phyloP scores from a whole-genome alignment of 345 rosid species.

The Citrus australasica region DNA sequence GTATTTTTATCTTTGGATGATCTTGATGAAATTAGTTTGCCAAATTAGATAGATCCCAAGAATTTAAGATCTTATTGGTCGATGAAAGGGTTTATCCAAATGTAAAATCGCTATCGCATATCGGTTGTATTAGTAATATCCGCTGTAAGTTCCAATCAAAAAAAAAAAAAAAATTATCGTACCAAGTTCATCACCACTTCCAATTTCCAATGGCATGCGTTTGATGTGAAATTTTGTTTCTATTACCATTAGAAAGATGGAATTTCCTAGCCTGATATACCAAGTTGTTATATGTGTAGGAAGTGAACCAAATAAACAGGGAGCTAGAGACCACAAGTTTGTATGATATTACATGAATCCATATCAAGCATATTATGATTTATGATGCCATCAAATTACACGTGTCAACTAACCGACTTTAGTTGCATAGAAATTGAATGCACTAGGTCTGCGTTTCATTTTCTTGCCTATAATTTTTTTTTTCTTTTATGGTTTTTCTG shows the following conservation, averaged over 20 bases:
- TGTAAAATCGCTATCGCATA: constrained; percentile 14
- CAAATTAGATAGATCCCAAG: constrained; percentile 30
- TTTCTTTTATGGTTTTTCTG: neutral
- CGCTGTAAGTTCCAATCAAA: neutral
- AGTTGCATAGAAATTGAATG: neutral
- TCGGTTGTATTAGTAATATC: neutral
- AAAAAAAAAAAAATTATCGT: neutral
- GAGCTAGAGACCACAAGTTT: neutral
- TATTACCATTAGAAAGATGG: neutral
- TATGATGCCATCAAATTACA: neutral
- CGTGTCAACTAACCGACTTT: neutral
- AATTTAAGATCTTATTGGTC: neutral
- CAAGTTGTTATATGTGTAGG: neutral
- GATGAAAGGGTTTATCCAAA: constrained; percentile 7
- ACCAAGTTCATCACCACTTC: neutral
- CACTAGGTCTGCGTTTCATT: neutral
- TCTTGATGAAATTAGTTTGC: constrained; percentile 87
- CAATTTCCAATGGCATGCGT: neutral
- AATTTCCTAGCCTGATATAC: neutral
- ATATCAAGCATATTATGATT: no score
- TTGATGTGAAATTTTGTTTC: neutral
- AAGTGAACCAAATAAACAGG: neutral
- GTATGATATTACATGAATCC: neutral
- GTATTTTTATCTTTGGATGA: constrained; percentile 91
- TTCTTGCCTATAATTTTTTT: neutral